Base-by-base conservation (phyloP, 106 monocot genomes). In the Amphibolis antarctica region DNA sequence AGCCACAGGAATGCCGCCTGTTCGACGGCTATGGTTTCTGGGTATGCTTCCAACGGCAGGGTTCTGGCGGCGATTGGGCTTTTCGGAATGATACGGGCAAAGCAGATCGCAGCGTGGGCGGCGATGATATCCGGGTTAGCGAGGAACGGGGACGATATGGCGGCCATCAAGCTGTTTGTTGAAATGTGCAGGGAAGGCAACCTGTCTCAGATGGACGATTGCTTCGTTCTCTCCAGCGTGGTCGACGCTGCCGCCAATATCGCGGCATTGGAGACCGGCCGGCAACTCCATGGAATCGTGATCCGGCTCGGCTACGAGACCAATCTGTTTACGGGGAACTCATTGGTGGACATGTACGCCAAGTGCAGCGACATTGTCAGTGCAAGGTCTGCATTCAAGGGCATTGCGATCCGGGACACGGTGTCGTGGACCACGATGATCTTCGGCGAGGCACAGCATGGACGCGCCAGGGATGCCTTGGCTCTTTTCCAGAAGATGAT, bases 381-480 rank as follows among this genome's bases (percentile, higher is more conserved):
- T 42, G 81, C 96, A 3, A 81, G 86, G 63, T 65, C 56, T 18
- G 66, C 69, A 0, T 96, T 96, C 63, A 78, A 90, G 21, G 65
- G 66, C n/a, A 69, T 84, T 19, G 0, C 24, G 12, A 11, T 6
- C 18, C 46, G 72, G 27, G 89, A 82, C 57, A 76, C 90, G 0
- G 50, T 96, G 44, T 90, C 96, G 4, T 96, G 96, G 96, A 96
- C 96, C 4, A 86, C 96, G 0, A 90, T 96, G 89, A 78, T 90
- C 23, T 78, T 96, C 26, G 89, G 83, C 11, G 89, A 89, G 70
- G 94, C 89, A n/a, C 89, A 86, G 49, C 89, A 89, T 59, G 94
- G 89, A 2, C 57, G 73, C 22, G 82, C 89, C 1, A 51, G 71
- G 22, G 69, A 66, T 9, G 89, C 79, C 30, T 54, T 96, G 15